Percentiles rank a stretch among this genome's conserved stretches.
Evolutionary conservation across 2,329 filamentous ascomycete species (phyloP).

Genomic region (Alternaria tenuissima): DNA sequence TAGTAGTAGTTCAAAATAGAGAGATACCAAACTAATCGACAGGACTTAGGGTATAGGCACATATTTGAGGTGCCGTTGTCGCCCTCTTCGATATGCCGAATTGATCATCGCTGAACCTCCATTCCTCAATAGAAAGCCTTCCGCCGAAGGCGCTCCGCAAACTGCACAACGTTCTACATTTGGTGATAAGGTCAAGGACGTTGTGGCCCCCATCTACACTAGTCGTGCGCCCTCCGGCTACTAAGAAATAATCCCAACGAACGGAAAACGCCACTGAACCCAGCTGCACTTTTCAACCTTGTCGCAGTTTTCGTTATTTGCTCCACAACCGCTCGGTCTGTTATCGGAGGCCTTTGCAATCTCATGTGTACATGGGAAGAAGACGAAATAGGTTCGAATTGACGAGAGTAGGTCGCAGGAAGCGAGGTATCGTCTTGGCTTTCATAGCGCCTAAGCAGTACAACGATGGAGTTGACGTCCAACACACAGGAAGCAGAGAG

Average conservation of each 20-base stretch:
- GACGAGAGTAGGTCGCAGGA: slow-evolving; percentile 1
- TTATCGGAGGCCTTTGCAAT: neutral
- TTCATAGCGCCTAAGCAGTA: neutral
- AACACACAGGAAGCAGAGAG: neutral
- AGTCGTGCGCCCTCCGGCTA: neutral
- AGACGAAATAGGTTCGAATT: slow-evolving; percentile 1
- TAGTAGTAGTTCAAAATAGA: neutral
- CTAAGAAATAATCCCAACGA: neutral
- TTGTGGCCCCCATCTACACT: neutral
- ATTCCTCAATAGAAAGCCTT: neutral
- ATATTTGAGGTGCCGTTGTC: neutral
- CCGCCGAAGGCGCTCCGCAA: neutral
- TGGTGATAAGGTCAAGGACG: neutral
- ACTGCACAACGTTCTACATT: slow-evolving; percentile 5
- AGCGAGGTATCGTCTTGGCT: slow-evolving; percentile 1
- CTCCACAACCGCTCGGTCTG: neutral
- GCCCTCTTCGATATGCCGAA: neutral
- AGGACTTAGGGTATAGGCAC: neutral
- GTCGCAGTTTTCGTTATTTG: slow-evolving; percentile 1
- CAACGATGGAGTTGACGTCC: neutral
- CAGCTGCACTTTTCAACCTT: slow-evolving; percentile 3
- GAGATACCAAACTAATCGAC: neutral
- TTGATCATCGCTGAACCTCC: neutral
- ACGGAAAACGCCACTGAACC: slow-evolving; percentile 6
- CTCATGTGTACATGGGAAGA: neutral